A percentile compares a stretch with the other conserved stretches of the same genome.
Conservation (phyloP, 2,329 filamentous ascomycete species). For the Microdochium bolleyi region DNA sequence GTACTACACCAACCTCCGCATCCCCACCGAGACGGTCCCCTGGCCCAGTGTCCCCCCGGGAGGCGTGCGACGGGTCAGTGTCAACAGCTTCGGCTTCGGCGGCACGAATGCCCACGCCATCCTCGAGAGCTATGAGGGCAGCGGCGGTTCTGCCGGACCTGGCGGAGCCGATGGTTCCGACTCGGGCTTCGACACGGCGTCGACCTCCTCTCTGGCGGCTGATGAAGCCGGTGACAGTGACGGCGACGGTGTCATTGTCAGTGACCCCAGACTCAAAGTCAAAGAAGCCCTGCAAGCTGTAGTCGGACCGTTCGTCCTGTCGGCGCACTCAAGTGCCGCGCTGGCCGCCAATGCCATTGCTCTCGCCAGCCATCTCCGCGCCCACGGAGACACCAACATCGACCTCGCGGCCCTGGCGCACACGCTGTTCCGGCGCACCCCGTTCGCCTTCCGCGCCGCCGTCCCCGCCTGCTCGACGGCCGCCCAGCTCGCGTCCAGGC, state of each 20-base stretch:
- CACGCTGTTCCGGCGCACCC: not conserved
- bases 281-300: not conserved
- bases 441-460: not conserved
- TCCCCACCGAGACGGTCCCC: not conserved
- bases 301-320: not conserved
- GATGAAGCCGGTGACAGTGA: not conserved
- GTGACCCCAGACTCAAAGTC: not conserved
- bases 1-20: constrained; percentile 7
- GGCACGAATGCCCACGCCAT: constrained; percentile 12
- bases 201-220: not conserved
- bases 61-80: constrained; percentile 7
- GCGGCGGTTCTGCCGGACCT: not conserved
- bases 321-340: not conserved
- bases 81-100: constrained; percentile 13
- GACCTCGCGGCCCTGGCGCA: not conserved
- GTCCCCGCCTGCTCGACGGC: not conserved
- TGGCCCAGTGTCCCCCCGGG: constrained; percentile 7
- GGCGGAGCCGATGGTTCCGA: not conserved
- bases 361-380: not conserved
- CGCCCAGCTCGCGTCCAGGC: not conserved
- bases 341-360: not conserved
- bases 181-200: not conserved
- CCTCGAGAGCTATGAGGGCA: constrained; percentile 3
- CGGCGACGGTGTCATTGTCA: not conserved
- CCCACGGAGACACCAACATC: not conserved